These are phyloP conservation scores for Salix arbutifolia DNA, from an alignment of 345 rosid species.

Conservation along the genomic window DNA sequence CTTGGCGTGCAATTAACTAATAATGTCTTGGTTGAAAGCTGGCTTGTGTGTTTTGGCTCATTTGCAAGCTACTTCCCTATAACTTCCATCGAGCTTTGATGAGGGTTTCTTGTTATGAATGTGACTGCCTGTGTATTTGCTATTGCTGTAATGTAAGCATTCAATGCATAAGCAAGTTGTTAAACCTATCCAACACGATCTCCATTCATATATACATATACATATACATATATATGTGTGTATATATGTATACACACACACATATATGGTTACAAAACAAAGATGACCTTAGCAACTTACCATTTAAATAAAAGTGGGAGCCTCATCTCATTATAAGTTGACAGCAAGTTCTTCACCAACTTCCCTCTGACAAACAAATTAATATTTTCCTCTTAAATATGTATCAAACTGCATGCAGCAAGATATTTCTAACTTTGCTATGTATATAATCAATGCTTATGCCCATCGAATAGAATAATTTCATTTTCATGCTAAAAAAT, in stretches of 20 bases:
- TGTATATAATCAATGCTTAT: not conserved
- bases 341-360: slow-evolving; percentile 14
- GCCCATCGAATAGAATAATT: not conserved
- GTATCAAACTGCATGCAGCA: slow-evolving; percentile 7
- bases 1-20: not conserved
- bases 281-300: not conserved
- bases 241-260: not conserved
- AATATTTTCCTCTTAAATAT: not conserved
- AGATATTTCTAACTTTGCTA: slow-evolving; percentile 1
- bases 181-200: not conserved
- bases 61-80: not conserved
- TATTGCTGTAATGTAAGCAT: too few species aligned
- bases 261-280: not conserved
- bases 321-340: not conserved
- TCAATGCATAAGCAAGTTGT: not conserved
- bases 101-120: not conserved
- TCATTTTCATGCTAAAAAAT: not conserved
- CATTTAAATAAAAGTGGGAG: not conserved
- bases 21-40: not conserved
- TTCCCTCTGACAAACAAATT: slow-evolving; percentile 3
- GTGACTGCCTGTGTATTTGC: too few species aligned
- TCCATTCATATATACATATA: not conserved
- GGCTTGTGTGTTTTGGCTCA: not conserved
- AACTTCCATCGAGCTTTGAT: not conserved
- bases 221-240: not conserved